Conservation (phyloP, 129 eudicot genomes). For the Helianthus annuus region HanXRQr2.0-SUNRISE NC_035449.2:9732141-9732640, state of each 20-base stretch:
- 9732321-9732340: neutral
- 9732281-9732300: neutral
- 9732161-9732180: too few relatives aligned
- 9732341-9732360: conserved; percentile 2
- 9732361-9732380: conserved; percentile 11
- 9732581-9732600: conserved; percentile 25
- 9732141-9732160: too few relatives aligned
- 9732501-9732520: conserved; percentile 3
- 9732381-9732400: conserved; percentile 22
- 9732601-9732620: neutral
- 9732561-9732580: neutral
- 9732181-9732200: too few relatives aligned
- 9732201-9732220: too few relatives aligned
- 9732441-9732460: conserved; percentile 29
- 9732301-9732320: neutral
- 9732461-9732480: conserved; percentile 29
- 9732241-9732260: neutral
- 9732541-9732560: neutral
- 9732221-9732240: too few relatives aligned
- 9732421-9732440: conserved; percentile 28
- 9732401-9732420: conserved; percentile 13
- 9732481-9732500: conserved; percentile 37
- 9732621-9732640: conserved; percentile 2
- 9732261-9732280: neutral
- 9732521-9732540: neutral